Evolutionary conservation across 148 eudicot genomes (phyloP).

Genomic region (Vaccinium myrtillus): DNA sequence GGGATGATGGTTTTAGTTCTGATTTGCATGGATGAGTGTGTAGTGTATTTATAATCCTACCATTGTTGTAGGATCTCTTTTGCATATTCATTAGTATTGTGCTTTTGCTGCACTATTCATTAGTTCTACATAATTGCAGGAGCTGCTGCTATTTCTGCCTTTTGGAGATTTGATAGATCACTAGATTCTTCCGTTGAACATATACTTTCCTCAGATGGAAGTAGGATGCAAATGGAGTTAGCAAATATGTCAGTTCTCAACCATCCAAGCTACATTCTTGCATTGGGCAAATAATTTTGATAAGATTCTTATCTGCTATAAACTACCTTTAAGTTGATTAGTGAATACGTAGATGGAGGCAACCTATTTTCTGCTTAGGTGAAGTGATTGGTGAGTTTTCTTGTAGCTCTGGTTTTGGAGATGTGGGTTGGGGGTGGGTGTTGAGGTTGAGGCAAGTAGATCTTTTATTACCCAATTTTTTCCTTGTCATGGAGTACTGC

Average conservation of each 20-base stretch:
- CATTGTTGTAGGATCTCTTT: background rate
- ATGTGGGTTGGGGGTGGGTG: background rate
- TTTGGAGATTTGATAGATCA: conserved; percentile 32
- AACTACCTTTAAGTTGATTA: background rate
- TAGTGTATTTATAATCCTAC: background rate
- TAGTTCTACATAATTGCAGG: conserved; percentile 27
- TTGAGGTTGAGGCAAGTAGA: background rate
- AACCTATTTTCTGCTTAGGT: background rate
- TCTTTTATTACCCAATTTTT: conserved; percentile 3
- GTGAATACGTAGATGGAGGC: background rate
- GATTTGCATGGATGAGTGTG: background rate
- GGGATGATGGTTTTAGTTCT: background rate
- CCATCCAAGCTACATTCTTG: background rate
- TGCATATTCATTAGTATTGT: background rate
- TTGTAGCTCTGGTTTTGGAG: too few relatives aligned
- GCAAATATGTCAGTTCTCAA: conserved; percentile 42
- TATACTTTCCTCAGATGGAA: conserved; percentile 51
- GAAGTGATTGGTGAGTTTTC: too few relatives aligned
- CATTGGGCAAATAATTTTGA: background rate
- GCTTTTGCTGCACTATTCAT: background rate
- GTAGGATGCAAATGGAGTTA: conserved; percentile 50
- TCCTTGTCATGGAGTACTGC: background rate
- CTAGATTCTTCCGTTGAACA: conserved; percentile 37
- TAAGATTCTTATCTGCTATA: background rate
- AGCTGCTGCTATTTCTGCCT: conserved; percentile 32